Evolutionary conservation across 164 flowering plant species (phyloP).

Genomic region (Saururus chinensis): DNA sequence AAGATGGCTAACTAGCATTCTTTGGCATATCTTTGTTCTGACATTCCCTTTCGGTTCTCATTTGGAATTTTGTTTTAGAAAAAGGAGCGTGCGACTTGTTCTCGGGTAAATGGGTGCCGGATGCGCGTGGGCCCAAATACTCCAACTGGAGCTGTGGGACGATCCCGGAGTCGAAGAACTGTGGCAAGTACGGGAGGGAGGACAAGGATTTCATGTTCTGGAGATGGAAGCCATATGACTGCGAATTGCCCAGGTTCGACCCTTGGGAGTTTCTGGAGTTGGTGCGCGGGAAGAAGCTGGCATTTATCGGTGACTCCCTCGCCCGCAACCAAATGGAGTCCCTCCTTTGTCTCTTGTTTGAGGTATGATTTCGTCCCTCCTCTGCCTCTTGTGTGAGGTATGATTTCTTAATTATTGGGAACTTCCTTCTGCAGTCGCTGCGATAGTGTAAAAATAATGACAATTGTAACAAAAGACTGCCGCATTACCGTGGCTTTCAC

Average conservation of each 20-base stretch:
- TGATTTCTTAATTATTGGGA: no score
- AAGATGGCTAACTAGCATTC: no score
- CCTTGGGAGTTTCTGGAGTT: constrained; percentile 14
- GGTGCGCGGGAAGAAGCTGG: constrained; percentile 25
- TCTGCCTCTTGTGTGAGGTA: neutral
- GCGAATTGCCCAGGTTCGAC: constrained; percentile 28
- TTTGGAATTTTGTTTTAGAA: neutral
- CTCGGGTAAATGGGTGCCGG: constrained; percentile 28
- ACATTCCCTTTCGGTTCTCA: no score
- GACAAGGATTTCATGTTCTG: constrained; percentile 24
- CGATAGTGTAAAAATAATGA: no score
- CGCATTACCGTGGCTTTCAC: no score
- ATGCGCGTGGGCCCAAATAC: constrained; percentile 14
- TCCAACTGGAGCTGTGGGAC: constrained; percentile 25
- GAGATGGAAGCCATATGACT: constrained; percentile 41
- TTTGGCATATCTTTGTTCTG: no score
- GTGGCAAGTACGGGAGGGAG: constrained; percentile 27
- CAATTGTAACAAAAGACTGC: no score
- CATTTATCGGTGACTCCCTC: constrained; percentile 35
- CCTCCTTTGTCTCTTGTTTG: constrained; percentile 33
- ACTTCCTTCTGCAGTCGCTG: no score
- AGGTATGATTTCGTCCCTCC: constrained; percentile 6
- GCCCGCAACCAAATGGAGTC: constrained; percentile 43
- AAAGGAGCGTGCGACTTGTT: constrained; percentile 28
- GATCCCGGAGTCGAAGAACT: constrained; percentile 23